Base-by-base conservation (phyloP, 139 green algal genomes). In the Chlamydomonas sp. region DNA sequence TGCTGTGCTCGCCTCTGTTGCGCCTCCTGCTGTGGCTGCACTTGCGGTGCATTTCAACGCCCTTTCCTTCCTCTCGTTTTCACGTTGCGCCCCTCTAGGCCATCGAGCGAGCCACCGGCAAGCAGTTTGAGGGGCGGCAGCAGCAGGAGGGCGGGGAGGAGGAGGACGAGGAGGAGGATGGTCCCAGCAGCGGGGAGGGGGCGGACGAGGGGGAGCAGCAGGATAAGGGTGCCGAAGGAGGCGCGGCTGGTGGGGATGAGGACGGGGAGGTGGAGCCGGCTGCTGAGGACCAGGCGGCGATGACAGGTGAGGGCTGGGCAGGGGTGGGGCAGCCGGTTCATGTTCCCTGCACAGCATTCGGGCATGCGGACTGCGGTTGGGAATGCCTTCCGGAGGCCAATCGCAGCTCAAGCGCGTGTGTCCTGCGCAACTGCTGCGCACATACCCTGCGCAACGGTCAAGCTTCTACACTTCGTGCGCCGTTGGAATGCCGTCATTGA, bases 101-200 rank as follows among this genome's bases (percentile, higher is more conserved):
- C 63, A 95, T 97, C 63, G 79, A 79, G 67, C 83, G 85, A 10
- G 92, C 95, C 5, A 96, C 91, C 0, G 90, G 90, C 73, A 93
- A 92, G 57, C 92, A 95, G 81, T 95, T 90, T 49, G 80, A 4
- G 79, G 63, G 63, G 7, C 63, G 79, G 4, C 9, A 3, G 5
- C 16, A 74, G 79, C 59, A 49, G 31, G 58, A 84, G 59, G n/a
- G 12, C 18, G 17, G 18, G 20, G 3, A 5, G 0, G 77, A 6
- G 17, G 57, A 31, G 16, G 5, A 31, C 0, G 31, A 31, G 63
- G 8, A 60, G 15, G 31, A 49, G 31, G 31, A 49, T 49, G 31
- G 31, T 49, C 31, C 31, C 31, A 49, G 31, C 31, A 49, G 31
- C 31, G 31, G 31, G 31, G 31, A 49, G 31, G 31, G 31, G n/a